Conservation (phyloP, 805 yeast species). For the Saccharomycopsis capsularis region DNA sequence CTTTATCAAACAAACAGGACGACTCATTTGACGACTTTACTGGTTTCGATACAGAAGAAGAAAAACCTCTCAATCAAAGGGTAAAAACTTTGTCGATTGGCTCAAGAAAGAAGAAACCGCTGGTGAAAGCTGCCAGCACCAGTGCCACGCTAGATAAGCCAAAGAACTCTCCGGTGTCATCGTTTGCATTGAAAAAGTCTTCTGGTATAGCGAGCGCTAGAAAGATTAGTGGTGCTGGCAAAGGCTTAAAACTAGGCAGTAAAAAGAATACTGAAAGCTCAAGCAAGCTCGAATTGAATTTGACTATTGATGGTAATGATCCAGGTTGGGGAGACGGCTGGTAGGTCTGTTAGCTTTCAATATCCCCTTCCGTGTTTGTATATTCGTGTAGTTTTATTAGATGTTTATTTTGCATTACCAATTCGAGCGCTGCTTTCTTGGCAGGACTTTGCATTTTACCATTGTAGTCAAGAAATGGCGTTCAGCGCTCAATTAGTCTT, state of each 20-base stretch:
- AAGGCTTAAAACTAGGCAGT: constrained; percentile 11
- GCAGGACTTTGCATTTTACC: no score
- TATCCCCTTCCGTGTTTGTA: no score
- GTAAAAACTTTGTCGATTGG: background rate
- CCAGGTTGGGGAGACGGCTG: constrained; percentile 44
- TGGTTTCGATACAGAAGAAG: no score
- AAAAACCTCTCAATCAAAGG: background rate
- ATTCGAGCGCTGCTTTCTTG: no score
- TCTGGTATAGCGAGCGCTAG: background rate
- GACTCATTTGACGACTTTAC: no score
- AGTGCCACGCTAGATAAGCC: background rate
- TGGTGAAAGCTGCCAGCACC: no score
- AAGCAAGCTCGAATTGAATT: constrained; percentile 29
- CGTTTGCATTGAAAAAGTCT: no score
- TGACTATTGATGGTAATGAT: constrained; percentile 27
- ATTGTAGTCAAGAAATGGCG: no score
- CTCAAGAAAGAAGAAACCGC: background rate
- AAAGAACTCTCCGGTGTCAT: background rate
- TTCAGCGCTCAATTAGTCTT: no score
- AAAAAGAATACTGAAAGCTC: constrained; percentile 2
- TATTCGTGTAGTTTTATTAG: no score
- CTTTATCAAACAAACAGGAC: no score
- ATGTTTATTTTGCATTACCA: no score
- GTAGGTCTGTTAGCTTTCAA: constrained; percentile 27
- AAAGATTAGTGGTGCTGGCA: background rate